A percentile compares a stretch with the other conserved stretches of the same genome.
Evolutionary conservation across 2,329 filamentous ascomycete species (phyloP).

Genomic region (Coniochaeta ligniaria): DNA sequence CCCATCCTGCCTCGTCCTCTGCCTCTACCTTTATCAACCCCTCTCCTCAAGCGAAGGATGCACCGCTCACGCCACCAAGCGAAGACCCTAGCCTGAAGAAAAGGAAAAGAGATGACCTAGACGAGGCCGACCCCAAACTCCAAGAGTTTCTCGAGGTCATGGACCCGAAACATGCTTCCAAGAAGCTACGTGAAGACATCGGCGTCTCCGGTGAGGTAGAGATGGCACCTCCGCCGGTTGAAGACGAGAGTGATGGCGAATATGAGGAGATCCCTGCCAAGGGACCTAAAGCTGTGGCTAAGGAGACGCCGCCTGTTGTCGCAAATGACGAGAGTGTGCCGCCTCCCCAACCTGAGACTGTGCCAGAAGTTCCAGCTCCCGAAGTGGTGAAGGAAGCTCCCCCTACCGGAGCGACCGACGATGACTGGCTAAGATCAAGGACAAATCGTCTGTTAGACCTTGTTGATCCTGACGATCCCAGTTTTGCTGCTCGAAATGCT

Average conservation of each 20-base stretch:
- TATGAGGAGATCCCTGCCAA: conserved; percentile 61
- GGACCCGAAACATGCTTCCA: conserved; percentile 58
- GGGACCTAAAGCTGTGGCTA: conserved; percentile 36
- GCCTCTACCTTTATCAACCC: conserved; percentile 5
- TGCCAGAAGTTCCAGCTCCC: neutral
- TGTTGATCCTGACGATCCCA: conserved; percentile 62
- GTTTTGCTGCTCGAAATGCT: conserved; percentile 13
- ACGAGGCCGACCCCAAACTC: conserved; percentile 68
- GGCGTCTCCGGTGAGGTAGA: conserved; percentile 17
- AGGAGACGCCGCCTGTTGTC: conserved; percentile 11
- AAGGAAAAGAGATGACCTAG: conserved; percentile 55
- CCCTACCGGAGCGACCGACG: conserved; percentile 53
- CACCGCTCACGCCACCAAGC: conserved; percentile 14
- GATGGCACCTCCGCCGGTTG: conserved; percentile 11
- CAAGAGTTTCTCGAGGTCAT: conserved; percentile 83
- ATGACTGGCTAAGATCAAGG: conserved; percentile 85
- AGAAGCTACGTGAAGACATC: conserved; percentile 50
- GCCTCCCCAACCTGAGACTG: conserved; percentile 1
- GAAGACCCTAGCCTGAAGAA: conserved; percentile 47
- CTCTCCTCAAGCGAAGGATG: conserved; percentile 6
- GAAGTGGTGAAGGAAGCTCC: neutral
- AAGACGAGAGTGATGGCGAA: conserved; percentile 63
- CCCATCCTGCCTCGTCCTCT: neutral
- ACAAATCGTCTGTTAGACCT: conserved; percentile 83
- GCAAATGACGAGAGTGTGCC: neutral